Evolutionary conservation across 1,284 basidiomycete species (phyloP).

Genomic region (Boletus sp.): DNA sequence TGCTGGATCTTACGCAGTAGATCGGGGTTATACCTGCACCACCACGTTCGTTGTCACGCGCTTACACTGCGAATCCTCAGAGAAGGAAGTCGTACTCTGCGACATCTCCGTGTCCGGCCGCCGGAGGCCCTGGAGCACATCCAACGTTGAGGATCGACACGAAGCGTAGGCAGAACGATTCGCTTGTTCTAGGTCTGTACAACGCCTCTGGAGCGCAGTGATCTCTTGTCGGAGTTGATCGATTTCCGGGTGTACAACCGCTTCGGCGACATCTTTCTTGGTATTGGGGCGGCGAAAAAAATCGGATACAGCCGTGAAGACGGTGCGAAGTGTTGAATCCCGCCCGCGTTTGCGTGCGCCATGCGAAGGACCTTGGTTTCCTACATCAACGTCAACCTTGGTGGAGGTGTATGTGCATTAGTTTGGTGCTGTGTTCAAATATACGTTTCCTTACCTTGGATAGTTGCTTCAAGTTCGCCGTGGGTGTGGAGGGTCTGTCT

Average conservation of each 20-base stretch:
- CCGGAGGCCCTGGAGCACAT: not conserved
- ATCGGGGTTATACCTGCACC: not conserved
- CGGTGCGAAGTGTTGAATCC: not conserved
- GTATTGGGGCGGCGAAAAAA: not conserved
- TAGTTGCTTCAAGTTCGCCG: not conserved
- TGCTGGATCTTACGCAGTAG: not conserved
- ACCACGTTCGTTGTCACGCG: not conserved
- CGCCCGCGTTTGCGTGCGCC: not conserved
- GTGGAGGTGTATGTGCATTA: no score
- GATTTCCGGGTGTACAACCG: not conserved
- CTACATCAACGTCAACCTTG: not conserved
- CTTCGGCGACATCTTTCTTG: not conserved
- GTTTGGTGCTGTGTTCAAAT: not conserved
- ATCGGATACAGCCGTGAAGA: not conserved
- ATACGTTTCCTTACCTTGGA: not conserved
- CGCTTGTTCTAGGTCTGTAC: not conserved
- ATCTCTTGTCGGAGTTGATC: slow-evolving; percentile 1
- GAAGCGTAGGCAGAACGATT: not conserved
- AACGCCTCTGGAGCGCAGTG: not conserved
- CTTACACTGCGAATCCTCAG: not conserved
- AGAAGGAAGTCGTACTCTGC: not conserved
- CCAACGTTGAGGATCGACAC: not conserved
- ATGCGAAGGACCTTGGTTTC: not conserved
- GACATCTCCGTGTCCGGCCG: not conserved
- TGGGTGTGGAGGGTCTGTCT: not conserved